Base-by-base conservation (phyloP, 768 basidiomycete species). In the Pholiota molesta region DNA sequence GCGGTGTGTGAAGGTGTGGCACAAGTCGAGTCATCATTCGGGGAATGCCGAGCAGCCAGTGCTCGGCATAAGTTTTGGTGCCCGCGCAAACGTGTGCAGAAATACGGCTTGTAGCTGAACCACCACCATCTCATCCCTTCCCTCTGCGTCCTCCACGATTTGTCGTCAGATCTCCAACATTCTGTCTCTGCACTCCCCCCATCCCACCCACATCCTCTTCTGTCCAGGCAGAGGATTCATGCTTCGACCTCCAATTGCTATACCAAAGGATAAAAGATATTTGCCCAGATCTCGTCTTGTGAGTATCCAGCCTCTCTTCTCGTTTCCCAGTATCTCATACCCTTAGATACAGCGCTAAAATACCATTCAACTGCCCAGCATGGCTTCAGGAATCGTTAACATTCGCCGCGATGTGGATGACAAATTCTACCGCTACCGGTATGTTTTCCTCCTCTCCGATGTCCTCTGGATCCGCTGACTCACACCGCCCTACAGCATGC, bases 331-430 rank as follows among this genome's bases (percentile, higher is more conserved):
- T 26, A 19, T 52, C 45, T 58, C 19, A 17, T 23, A 42, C 31
- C 11, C 55, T 42, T 17, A 42, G 19, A 3, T 60, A 8, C 65
- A 91, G 90, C 88, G 85, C 70, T 92, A 78, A 90, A 83, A 67
- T 61, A 59, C 31, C 52, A 64, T 19, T 52, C 47, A 68, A 68
- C 65, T 76, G 79, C 83, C 86, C 90, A 94, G 72, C 74, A 96
- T 95, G 93, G 92, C 94, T 79, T 44, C 42, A 44, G 88, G 86
- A 77, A 82, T 89, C 73, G 94, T 96, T 60, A 96, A 96, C 81
- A 91, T 96, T 73, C 91, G 94, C 78, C 92, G 94, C 70, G 94
- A 96, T 80, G 93, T 96, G 81, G 92, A 95, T 79, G 94, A 97
- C 83, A 94, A 94, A 77, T 96, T 95, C 75, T 96, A 96, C 76